These are phyloP conservation scores for Candida cerambycidarum DNA, from an alignment of 805 yeast species.

Conservation along the genomic window DNA sequence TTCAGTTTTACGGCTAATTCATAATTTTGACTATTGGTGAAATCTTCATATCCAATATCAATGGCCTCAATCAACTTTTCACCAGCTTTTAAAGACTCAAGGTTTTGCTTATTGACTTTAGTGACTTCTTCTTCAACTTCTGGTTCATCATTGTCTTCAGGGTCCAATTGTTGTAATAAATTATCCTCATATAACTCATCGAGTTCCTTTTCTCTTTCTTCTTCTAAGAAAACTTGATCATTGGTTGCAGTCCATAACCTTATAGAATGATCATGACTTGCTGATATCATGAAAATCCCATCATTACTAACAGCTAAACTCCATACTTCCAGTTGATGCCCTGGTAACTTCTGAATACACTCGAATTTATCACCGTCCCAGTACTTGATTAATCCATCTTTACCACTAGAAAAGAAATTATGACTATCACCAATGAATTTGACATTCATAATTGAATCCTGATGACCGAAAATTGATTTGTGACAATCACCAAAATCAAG, in stretches of 20 bases:
- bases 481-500: slow-evolving; percentile 99
- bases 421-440: slow-evolving; percentile 82
- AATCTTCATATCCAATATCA: slow-evolving; percentile 75
- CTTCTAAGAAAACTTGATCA: slow-evolving; percentile 95
- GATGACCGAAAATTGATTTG: slow-evolving; percentile 93
- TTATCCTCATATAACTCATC: slow-evolving; percentile 90
- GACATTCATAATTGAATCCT: slow-evolving; percentile 90
- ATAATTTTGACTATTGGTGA: slow-evolving; percentile 56
- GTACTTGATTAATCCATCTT: slow-evolving; percentile 85
- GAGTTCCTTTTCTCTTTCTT: slow-evolving; percentile 93
- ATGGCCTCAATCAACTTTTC: slow-evolving; percentile 90
- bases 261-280: slow-evolving; percentile 91
- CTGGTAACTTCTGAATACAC: slow-evolving; percentile 78
- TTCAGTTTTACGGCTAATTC: slow-evolving; percentile 36
- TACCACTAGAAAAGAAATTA: slow-evolving; percentile 84
- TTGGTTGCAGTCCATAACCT: slow-evolving; percentile 93
- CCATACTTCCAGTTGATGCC: slow-evolving; percentile 95
- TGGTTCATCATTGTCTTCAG: slow-evolving; percentile 37
- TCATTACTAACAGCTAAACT: slow-evolving; percentile 71
- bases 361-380: slow-evolving; percentile 99
- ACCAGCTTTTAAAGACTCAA: slow-evolving; percentile 92
- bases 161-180: slow-evolving; percentile 67
- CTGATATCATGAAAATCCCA: slow-evolving; percentile 72
- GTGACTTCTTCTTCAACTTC: slow-evolving; percentile 53
- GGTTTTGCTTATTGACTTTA: slow-evolving; percentile 75